Conservation (phyloP, 495 filamentous ascomycete species). For the Penicillium angulare region DNA sequence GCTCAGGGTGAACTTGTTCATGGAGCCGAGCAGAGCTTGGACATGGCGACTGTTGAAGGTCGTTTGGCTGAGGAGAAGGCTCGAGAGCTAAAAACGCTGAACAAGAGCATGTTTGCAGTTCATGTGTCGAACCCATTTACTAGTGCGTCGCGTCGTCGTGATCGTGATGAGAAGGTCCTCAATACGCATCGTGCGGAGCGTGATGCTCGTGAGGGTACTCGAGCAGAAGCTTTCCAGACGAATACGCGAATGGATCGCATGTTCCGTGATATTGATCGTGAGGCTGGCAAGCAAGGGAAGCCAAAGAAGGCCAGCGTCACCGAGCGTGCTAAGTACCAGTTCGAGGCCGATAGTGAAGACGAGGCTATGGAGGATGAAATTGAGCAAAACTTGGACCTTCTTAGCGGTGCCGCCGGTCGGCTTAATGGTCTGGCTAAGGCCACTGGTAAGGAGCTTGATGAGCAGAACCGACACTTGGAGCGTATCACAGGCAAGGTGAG, state of each 20-base stretch:
- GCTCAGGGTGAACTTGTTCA: slow-evolving; percentile 75
- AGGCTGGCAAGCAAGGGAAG: slow-evolving; percentile 34
- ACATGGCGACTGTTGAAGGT: slow-evolving; percentile 65
- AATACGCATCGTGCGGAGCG: slow-evolving; percentile 65
- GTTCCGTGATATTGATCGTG: slow-evolving; percentile 52
- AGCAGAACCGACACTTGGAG: slow-evolving; percentile 72
- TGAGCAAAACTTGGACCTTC: slow-evolving; percentile 59
- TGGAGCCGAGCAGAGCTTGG: slow-evolving; percentile 73
- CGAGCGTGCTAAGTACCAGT: slow-evolving; percentile 74
- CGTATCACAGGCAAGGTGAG: slow-evolving; percentile 69
- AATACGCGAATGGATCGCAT: slow-evolving; percentile 60
- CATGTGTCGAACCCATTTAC: slow-evolving; percentile 76
- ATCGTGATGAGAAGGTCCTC: slow-evolving; percentile 60
- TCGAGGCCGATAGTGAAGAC: slow-evolving; percentile 73
- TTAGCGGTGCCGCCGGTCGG: slow-evolving; percentile 57
- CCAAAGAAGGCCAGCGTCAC: slow-evolving; percentile 54
- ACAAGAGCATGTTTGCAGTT: slow-evolving; percentile 80
- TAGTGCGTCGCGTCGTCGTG: slow-evolving; percentile 50
- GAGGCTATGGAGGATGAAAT: slow-evolving; percentile 76
- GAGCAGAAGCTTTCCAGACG: slow-evolving; percentile 59
- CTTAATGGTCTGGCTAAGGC: slow-evolving; percentile 67
- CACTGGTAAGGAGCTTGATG: slow-evolving; percentile 70
- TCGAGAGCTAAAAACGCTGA: slow-evolving; percentile 70
- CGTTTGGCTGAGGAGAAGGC: slow-evolving; percentile 72
- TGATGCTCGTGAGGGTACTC: slow-evolving; percentile 63